These are phyloP conservation scores for Skeletonema menzelii DNA, from an alignment of 108 stramenopile species.

Conservation along the genomic window DNA sequence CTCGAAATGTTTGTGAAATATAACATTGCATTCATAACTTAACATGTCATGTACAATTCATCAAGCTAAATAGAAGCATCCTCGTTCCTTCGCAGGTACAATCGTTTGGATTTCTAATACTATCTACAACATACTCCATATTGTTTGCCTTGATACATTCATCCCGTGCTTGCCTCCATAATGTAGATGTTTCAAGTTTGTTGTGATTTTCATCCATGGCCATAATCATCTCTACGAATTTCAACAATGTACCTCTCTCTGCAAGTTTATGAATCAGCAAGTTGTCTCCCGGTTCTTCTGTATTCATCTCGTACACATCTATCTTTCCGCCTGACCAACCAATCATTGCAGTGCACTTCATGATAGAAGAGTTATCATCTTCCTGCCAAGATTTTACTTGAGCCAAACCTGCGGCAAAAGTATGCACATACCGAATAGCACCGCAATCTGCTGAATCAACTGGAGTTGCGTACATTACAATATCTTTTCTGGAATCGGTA, in stretches of 20 bases:
- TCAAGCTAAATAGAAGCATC: not conserved
- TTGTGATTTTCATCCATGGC: not conserved
- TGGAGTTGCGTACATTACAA: conserved; percentile 30
- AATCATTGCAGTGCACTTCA: conserved; percentile 23
- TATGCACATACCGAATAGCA: conserved; percentile 50
- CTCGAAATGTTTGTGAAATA: not conserved
- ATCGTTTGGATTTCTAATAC: not conserved
- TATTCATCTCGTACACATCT: conserved; percentile 50
- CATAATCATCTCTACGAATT: not conserved
- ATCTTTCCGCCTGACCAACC: conserved; percentile 56
- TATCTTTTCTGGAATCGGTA: not conserved
- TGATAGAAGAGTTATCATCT: conserved; percentile 11
- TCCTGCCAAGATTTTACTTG: conserved; percentile 15
- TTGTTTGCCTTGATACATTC: not conserved
- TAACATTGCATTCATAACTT: not conserved
- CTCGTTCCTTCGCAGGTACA: not conserved
- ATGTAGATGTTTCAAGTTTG: not conserved
- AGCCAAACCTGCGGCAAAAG: conserved; percentile 52
- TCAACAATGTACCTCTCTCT: not conserved
- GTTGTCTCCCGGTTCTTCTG: not conserved
- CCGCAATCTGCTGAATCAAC: conserved; percentile 51
- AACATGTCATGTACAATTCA: not conserved
- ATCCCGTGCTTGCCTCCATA: not conserved
- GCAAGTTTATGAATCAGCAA: not conserved
- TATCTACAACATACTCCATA: not conserved